These are phyloP conservation scores for Melastoma malabathricum DNA, from an alignment of 345 rosid species.

Conservation along the genomic window DNA sequence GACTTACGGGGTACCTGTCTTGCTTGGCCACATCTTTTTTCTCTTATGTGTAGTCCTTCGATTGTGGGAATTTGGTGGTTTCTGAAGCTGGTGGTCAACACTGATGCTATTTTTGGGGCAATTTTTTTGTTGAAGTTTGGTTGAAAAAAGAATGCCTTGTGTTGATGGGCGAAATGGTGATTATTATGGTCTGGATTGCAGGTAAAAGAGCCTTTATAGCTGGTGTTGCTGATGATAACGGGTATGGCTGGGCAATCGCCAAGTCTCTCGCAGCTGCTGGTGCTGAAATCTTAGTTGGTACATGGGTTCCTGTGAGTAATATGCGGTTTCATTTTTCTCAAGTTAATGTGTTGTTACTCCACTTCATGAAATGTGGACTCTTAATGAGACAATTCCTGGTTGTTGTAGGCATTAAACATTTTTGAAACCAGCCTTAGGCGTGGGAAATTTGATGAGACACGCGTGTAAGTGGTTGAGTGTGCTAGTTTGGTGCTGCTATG, in stretches of 20 bases:
- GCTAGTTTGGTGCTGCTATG: background rate
- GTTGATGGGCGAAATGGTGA: background rate
- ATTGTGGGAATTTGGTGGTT: background rate
- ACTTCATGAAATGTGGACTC: background rate
- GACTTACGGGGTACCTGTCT: conserved; percentile 33
- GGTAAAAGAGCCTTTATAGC: conserved; percentile 61
- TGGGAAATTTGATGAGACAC: conserved; percentile 48
- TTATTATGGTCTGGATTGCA: conserved; percentile 2
- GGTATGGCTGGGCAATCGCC: conserved; percentile 71
- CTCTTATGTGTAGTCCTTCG: background rate
- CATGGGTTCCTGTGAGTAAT: conserved; percentile 54
- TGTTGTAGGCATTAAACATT: conserved; percentile 42
- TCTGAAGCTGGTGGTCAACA: no score
- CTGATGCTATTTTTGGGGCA: background rate
- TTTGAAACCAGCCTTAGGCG: conserved; percentile 44
- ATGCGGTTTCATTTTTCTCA: background rate
- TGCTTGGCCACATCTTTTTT: background rate
- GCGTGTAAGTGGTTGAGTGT: conserved; percentile 21
- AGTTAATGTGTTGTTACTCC: conserved; percentile 1
- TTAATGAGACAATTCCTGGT: background rate
- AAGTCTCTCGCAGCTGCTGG: conserved; percentile 64
- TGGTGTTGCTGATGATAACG: conserved; percentile 58
- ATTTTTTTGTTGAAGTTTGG: background rate
- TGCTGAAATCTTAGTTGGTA: conserved; percentile 54
- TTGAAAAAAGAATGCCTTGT: background rate